A percentile compares a stretch with the other conserved stretches of the same genome.
These are phyloP conservation scores for Leccinum fibrillosum DNA, from an alignment of 768 basidiomycete species.

Conservation along the genomic window DNA sequence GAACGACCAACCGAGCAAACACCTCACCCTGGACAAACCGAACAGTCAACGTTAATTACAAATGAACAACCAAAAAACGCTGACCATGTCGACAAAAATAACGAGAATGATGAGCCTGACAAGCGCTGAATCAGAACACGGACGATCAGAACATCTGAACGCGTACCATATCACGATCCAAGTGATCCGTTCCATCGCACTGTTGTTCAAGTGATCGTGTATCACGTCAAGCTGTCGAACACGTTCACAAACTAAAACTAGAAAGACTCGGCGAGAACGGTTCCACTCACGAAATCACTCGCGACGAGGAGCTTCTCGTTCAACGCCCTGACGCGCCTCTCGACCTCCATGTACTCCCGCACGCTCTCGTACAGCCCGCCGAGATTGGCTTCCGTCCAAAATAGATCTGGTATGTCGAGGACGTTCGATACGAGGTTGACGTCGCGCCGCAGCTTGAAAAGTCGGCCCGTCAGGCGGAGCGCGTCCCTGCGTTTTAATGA, in stretches of 20 bases:
- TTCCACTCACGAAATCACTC: slow-evolving; percentile 73
- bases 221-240: slow-evolving; percentile 76
- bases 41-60: not conserved
- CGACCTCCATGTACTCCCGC: slow-evolving; percentile 93
- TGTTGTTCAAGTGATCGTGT: slow-evolving; percentile 89
- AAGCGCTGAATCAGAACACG: slow-evolving; percentile 21
- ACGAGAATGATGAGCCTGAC: slow-evolving; percentile 85
- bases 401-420: slow-evolving; percentile 88
- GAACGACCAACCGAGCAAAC: slow-evolving; percentile 70
- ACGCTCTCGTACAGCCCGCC: slow-evolving; percentile 90
- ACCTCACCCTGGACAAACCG: slow-evolving; percentile 63
- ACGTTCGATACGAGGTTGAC: slow-evolving; percentile 92
- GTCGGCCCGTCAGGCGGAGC: slow-evolving; percentile 76
- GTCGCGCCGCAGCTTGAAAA: slow-evolving; percentile 87
- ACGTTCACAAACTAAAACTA: not conserved
- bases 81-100: slow-evolving; percentile 80
- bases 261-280: not conserved
- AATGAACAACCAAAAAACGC: slow-evolving; percentile 18
- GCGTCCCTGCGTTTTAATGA: slow-evolving; percentile 78
- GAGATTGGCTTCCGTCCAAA: slow-evolving; percentile 92
- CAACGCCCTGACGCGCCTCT: slow-evolving; percentile 72
- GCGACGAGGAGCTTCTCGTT: slow-evolving; percentile 88
- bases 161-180: slow-evolving; percentile 66
- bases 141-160: slow-evolving; percentile 43
- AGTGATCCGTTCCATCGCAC: slow-evolving; percentile 88